Percentiles rank a stretch among this genome's conserved stretches.
phyloP scores from a whole-genome alignment of 495 filamentous ascomycete genomes.

The Thermochaetoides thermophila region DNA sequence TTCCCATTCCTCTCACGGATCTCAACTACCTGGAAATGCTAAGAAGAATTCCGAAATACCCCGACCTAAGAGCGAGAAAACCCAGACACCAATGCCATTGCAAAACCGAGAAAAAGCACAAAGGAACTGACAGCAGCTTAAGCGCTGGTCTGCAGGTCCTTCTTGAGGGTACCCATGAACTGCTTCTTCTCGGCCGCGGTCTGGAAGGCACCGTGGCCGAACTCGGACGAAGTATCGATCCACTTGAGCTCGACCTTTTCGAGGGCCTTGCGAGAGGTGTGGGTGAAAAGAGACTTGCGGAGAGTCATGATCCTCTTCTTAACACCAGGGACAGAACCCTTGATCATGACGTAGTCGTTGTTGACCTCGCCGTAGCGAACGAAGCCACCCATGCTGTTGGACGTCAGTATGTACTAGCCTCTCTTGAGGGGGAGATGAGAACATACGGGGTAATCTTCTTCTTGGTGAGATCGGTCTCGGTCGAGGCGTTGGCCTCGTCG shows the following conservation, averaged over 20 bases:
- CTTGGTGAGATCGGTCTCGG: slow-evolving; percentile 94
- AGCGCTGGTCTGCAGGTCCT: slow-evolving; percentile 66
- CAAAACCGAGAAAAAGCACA: slow-evolving; percentile 33
- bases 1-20: slow-evolving; percentile 30
- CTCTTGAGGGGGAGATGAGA: background rate
- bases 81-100: slow-evolving; percentile 42
- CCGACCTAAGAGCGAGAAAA: slow-evolving; percentile 32
- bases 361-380: slow-evolving; percentile 98
- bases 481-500: slow-evolving; percentile 81
- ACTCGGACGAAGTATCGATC: slow-evolving; percentile 99
- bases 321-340: slow-evolving; percentile 92
- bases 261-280: slow-evolving; percentile 84
- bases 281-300: slow-evolving; percentile 96
- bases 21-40: slow-evolving; percentile 30
- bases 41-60: slow-evolving; percentile 20
- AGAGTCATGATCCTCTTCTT: slow-evolving; percentile 99
- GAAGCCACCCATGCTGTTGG: slow-evolving; percentile 90
- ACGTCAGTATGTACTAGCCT: slow-evolving; percentile 6
- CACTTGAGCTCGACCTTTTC: slow-evolving; percentile 99
- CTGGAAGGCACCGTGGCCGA: slow-evolving; percentile 99
- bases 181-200: slow-evolving; percentile 91
- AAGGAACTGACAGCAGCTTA: slow-evolving; percentile 33
- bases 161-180: slow-evolving; percentile 96
- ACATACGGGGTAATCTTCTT: slow-evolving; percentile 99
- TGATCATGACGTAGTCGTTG: slow-evolving; percentile 98